Conservation (phyloP, 108 stramenopile genomes). For the Fragilariopsis cylindrus region DNA sequence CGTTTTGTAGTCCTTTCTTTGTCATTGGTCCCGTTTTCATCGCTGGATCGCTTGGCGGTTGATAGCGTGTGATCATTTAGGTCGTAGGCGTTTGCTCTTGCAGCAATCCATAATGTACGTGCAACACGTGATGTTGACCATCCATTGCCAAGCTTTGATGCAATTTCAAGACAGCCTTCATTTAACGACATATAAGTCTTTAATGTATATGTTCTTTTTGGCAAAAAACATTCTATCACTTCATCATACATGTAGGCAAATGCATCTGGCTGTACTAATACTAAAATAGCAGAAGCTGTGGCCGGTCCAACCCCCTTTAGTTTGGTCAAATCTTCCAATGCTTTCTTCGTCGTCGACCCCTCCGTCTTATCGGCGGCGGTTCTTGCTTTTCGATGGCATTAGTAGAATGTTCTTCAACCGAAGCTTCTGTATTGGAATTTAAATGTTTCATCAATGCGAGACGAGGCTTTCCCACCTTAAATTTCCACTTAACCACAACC, state of each 20-base stretch:
- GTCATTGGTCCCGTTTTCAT: neutral
- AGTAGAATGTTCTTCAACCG: conserved; percentile 32
- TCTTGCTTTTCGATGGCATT: conserved; percentile 38
- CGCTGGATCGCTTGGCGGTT: neutral
- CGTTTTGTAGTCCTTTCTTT: neutral
- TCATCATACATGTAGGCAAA: conserved; percentile 89
- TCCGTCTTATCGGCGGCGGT: conserved; percentile 5
- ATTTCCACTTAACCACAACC: conserved; percentile 71
- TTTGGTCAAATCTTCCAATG: conserved; percentile 45
- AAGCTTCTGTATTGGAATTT: conserved; percentile 44
- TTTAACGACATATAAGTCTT: conserved; percentile 57
- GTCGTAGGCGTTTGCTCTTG: conserved; percentile 37
- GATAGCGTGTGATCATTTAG: conserved; percentile 4
- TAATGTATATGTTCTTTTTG: conserved; percentile 64
- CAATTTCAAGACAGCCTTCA: conserved; percentile 44
- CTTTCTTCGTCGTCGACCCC: conserved; percentile 16
- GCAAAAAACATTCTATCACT: conserved; percentile 72
- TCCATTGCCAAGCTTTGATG: conserved; percentile 29
- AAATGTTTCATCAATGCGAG: conserved; percentile 49
- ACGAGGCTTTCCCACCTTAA: conserved; percentile 75
- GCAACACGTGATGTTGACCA: conserved; percentile 70
- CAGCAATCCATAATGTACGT: conserved; percentile 63
- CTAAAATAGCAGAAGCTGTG: conserved; percentile 66
- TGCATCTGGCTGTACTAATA: conserved; percentile 47
- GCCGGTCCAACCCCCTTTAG: conserved; percentile 74